phyloP scores from a whole-genome alignment of 2,329 filamentous ascomycete genomes.

The Myriosclerotinia curreyana region DNA sequence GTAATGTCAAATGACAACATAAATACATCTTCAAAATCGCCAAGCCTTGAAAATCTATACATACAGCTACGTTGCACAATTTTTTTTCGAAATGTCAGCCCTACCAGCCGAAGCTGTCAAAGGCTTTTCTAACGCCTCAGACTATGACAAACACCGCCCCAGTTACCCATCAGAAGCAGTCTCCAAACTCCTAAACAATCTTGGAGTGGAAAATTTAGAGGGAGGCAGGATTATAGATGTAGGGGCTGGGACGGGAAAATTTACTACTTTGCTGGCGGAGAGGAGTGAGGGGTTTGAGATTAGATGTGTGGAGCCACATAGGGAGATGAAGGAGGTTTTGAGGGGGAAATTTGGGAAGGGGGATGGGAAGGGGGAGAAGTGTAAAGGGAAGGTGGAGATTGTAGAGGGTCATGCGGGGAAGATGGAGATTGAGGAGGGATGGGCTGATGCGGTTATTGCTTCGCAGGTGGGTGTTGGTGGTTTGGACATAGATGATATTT shows the following conservation, averaged over 20 bases:
- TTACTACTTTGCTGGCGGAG: conserved; percentile 60
- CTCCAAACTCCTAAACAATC: conserved; percentile 52
- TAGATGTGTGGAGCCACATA: conserved; percentile 62
- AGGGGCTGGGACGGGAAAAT: conserved; percentile 67
- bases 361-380: conserved; percentile 48
- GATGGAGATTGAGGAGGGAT: conserved; percentile 55
- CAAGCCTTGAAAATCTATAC: background rate
- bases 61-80: background rate
- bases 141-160: conserved; percentile 67
- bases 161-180: conserved; percentile 61
- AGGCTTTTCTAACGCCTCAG: conserved; percentile 62
- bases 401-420: conserved; percentile 56
- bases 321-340: conserved; percentile 62
- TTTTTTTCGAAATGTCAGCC: background rate
- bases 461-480: conserved; percentile 57
- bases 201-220: conserved; percentile 49
- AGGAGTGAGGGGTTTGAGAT: conserved; percentile 59
- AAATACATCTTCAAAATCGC: background rate
- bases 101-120: conserved; percentile 33
- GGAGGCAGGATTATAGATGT: conserved; percentile 59
- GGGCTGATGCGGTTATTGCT: conserved; percentile 62
- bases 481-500: conserved; percentile 11
- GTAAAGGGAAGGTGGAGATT: conserved; percentile 46
- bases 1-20: background rate
- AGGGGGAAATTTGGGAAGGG: conserved; percentile 52